Conservation (phyloP, 2,329 filamentous ascomycete species). For the Xylaria sp. region DNA sequence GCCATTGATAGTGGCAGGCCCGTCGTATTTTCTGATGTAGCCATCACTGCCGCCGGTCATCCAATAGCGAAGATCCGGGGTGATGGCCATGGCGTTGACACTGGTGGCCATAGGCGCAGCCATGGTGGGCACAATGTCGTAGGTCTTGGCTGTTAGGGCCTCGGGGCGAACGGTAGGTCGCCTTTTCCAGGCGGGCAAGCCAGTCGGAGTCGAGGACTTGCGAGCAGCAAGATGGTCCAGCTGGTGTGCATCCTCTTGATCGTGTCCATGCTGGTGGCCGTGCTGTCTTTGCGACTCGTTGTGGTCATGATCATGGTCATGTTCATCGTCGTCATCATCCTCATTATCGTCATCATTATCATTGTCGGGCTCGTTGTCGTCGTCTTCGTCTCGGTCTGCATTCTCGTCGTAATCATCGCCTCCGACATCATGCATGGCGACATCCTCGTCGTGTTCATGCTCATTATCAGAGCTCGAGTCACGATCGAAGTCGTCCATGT, state of each 20-base stretch:
- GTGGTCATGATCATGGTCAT: slow-evolving; percentile 35
- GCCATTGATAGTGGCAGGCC: slow-evolving; percentile 88
- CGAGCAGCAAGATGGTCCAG: slow-evolving; percentile 29
- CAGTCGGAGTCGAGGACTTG: slow-evolving; percentile 32
- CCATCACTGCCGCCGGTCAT: slow-evolving; percentile 92
- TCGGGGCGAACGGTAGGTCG: slow-evolving; percentile 68
- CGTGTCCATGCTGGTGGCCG: slow-evolving; percentile 7
- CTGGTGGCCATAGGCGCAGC: slow-evolving; percentile 93
- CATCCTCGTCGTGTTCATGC: slow-evolving; percentile 40
- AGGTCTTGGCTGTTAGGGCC: slow-evolving; percentile 70
- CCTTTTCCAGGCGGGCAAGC: slow-evolving; percentile 34
- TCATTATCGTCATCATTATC: slow-evolving; percentile 36
- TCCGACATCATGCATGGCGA: slow-evolving; percentile 30
- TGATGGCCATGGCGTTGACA: slow-evolving; percentile 87
- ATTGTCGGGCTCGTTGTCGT: slow-evolving; percentile 34
- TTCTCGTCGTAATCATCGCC: slow-evolving; percentile 26
- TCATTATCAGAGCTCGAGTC: slow-evolving; percentile 43
- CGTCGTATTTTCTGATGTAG: slow-evolving; percentile 96
- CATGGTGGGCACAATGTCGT: slow-evolving; percentile 96
- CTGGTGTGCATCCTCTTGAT: slow-evolving; percentile 8
- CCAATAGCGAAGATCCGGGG: slow-evolving; percentile 90
- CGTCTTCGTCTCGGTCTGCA: slow-evolving; percentile 32
- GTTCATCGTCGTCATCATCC: slow-evolving; percentile 32
- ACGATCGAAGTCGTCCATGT: slow-evolving; percentile 38
- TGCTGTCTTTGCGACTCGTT: slow-evolving; percentile 36